phyloP scores from a whole-genome alignment of 2,329 filamentous ascomycete genomes.

The Verticillium nubilum region DNA sequence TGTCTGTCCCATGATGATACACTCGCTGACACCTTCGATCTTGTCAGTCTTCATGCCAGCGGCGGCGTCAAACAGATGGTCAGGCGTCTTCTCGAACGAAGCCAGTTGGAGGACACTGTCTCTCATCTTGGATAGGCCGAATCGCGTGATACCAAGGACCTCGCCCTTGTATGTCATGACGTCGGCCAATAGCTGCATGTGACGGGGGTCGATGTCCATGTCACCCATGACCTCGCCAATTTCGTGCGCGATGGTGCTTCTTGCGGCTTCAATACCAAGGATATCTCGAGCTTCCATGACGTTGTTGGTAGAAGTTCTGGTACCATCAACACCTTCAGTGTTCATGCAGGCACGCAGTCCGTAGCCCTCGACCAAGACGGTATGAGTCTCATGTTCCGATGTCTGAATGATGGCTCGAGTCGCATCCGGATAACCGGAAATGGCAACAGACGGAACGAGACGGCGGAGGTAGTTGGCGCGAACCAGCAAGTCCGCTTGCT shows the following conservation, averaged over 20 bases:
- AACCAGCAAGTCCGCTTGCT: constrained; percentile 52
- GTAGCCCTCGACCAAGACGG: constrained; percentile 90
- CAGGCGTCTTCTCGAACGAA: constrained; percentile 96
- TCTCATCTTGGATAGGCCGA: constrained; percentile 93
- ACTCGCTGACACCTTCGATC: constrained; percentile 91
- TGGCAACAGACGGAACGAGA: constrained; percentile 72
- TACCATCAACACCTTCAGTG: constrained; percentile 83
- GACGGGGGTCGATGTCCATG: constrained; percentile 94
- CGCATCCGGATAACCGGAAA: constrained; percentile 85
- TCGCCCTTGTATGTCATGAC: constrained; percentile 99
- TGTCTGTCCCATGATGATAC: constrained; percentile 97
- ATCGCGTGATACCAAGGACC: constrained; percentile 91
- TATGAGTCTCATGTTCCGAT: constrained; percentile 61
- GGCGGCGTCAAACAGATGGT: constrained; percentile 93
- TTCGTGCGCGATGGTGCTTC: constrained; percentile 82
- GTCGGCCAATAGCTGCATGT: constrained; percentile 95
- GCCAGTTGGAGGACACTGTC: constrained; percentile 91
- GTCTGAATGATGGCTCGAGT: constrained; percentile 85
- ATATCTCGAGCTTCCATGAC: constrained; percentile 86
- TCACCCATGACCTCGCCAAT: constrained; percentile 84
- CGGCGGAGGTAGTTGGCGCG: constrained; percentile 83
- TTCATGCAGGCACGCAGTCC: constrained; percentile 86
- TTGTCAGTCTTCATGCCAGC: constrained; percentile 86
- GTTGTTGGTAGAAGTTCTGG: constrained; percentile 70
- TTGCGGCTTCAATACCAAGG: constrained; percentile 90